Base-by-base conservation (phyloP, 2,329 filamentous ascomycete genomes). In the Rhynchosporium graminicola region DNA sequence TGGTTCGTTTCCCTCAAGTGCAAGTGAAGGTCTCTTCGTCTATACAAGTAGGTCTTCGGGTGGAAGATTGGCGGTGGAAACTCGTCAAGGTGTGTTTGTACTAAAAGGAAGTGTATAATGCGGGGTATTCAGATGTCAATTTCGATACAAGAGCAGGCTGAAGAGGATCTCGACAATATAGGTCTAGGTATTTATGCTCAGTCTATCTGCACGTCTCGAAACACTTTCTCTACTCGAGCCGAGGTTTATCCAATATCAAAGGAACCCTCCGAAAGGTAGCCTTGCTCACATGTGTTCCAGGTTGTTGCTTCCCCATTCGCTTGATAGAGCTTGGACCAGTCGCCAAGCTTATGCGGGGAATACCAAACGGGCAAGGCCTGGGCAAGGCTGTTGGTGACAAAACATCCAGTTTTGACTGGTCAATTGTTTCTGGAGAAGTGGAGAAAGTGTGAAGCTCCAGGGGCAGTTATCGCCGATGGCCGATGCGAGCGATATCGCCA, bases 361-460 rank as follows among this genome's bases (percentile, higher is more conserved):
- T 28, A n/a, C 50, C 7, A 36, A 54, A 26, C n/a, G 4, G 33
- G 33, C n/a, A 40, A 33, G 45, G 47, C 4, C 42, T 20, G 48
- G 48, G 28, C 40, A n/a, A 60, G 58, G 58, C 58, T 60, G 58
- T 46, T 47, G 58, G 58, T 60, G 58, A 45, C 38, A 54, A 60
- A 60, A 43, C 28, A 15, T 33, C n/a, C 15, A 26, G 4, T 46
- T 46, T 29, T 60, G 48, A 60, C 15, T 60, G 58, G 58, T 46
- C 46, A 51, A 52, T 48, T 15, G 2, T 1, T 4, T 1, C 5
- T 31, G 12, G 12, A 43, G 48, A 40, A 26, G 58, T 54, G 58
- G 58, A 36, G 40, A 10, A 10, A 10, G 33, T 5, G 9, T 36
- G 38, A 45, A 8, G 26, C 38, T 38, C 10, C 13, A 54, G 20